These are phyloP conservation scores for Apium graveolens DNA, from an alignment of 129 eudicot species.

Conservation along the genomic window DNA sequence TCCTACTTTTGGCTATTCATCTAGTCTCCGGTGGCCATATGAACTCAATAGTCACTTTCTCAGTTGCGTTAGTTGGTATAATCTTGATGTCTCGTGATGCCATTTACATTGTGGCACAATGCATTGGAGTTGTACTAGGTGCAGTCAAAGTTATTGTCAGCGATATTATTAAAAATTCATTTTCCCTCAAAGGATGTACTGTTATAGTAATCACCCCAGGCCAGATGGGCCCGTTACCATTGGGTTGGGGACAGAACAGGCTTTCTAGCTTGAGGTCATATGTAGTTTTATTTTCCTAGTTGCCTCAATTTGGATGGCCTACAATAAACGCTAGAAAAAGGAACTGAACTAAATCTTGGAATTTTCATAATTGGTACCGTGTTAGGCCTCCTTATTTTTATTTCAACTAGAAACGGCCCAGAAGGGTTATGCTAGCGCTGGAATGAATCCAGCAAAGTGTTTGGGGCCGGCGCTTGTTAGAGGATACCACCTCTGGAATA, in stretches of 20 bases:
- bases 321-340: slow-evolving; percentile 56
- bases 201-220: slow-evolving; percentile 44
- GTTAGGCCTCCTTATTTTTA: slow-evolving; percentile 47
- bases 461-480: slow-evolving; percentile 69
- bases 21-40: slow-evolving; percentile 83
- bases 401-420: slow-evolving; percentile 42
- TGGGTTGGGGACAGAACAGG: slow-evolving; percentile 51
- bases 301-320: slow-evolving; percentile 72
- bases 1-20: slow-evolving; percentile 54
- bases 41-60: slow-evolving; percentile 67
- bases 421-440: slow-evolving; percentile 71
- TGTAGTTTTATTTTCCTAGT: slow-evolving; percentile 58
- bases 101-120: slow-evolving; percentile 68
- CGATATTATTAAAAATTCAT: slow-evolving; percentile 20
- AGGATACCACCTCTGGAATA: slow-evolving; percentile 72
- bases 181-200: slow-evolving; percentile 74
- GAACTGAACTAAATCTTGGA: slow-evolving; percentile 34
- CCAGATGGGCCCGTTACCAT: slow-evolving; percentile 40
- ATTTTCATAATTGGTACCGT: slow-evolving; percentile 43
- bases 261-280: slow-evolving; percentile 61
- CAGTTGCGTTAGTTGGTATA: slow-evolving; percentile 64
- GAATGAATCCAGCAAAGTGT: slow-evolving; percentile 79
- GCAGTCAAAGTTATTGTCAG: slow-evolving; percentile 59
- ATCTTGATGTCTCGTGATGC: slow-evolving; percentile 57
- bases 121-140: slow-evolving; percentile 54